phyloP scores from a whole-genome alignment of 2,329 filamentous ascomycete species.

The Emergomyces orientalis region DNA sequence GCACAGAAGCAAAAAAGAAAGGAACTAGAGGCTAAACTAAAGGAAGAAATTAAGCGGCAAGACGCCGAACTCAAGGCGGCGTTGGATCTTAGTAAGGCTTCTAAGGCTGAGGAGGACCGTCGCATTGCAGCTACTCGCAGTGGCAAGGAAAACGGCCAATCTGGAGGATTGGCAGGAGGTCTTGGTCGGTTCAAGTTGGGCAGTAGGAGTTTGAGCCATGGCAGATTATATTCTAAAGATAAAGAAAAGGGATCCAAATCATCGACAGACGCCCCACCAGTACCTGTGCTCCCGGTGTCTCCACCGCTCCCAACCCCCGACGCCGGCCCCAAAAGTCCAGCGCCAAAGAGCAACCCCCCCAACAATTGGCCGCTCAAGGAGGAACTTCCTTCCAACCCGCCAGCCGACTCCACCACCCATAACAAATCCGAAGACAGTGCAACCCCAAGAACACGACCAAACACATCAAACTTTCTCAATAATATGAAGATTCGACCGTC shows the following conservation, averaged over 20 bases:
- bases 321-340: background rate
- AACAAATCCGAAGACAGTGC: background rate
- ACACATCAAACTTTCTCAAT: background rate
- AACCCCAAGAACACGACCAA: background rate
- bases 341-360: background rate
- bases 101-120: slow-evolving; percentile 47
- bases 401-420: background rate
- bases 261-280: slow-evolving; percentile 8
- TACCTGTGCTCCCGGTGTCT: slow-evolving; percentile 5
- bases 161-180: slow-evolving; percentile 32
- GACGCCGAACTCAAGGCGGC: slow-evolving; percentile 56
- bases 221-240: slow-evolving; percentile 45
- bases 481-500: slow-evolving; percentile 1
- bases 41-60: slow-evolving; percentile 48
- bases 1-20: slow-evolving; percentile 47
- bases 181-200: slow-evolving; percentile 60
- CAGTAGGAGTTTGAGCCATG: slow-evolving; percentile 66
- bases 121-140: slow-evolving; percentile 24
- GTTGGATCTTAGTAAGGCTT: slow-evolving; percentile 57
- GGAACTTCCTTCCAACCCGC: background rate
- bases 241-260: slow-evolving; percentile 26
- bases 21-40: slow-evolving; percentile 47
- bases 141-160: slow-evolving; percentile 36
- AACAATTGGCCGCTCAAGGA: background rate
- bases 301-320: background rate